Conservation (phyloP, 768 basidiomycete genomes). For the Tricholoma terreum region DNA sequence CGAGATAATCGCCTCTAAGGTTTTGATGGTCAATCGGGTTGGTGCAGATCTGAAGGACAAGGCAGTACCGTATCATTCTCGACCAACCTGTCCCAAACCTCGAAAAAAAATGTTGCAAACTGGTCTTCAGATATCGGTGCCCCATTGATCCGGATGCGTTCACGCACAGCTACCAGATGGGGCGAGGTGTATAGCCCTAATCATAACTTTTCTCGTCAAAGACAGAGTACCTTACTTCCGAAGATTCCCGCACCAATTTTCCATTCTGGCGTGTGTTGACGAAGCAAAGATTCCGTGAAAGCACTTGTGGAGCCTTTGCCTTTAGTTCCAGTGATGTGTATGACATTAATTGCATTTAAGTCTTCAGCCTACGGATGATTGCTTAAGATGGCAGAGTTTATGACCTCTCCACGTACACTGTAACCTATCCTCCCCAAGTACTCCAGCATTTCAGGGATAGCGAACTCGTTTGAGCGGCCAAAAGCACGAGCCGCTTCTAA, state of each 20-base stretch:
- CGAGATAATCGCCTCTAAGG: slow-evolving; percentile 44
- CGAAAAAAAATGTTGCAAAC: slow-evolving; percentile 91
- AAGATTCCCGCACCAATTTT: slow-evolving; percentile 64
- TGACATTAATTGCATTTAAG: slow-evolving; percentile 84
- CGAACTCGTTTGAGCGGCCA: slow-evolving; percentile 55
- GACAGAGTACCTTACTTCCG: background rate
- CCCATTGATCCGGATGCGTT: slow-evolving; percentile 93
- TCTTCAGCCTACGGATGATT: slow-evolving; percentile 59
- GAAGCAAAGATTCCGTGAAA: slow-evolving; percentile 83
- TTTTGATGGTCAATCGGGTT: slow-evolving; percentile 1
- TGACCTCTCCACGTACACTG: slow-evolving; percentile 46
- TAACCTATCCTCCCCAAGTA: slow-evolving; percentile 88
- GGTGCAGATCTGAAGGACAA: background rate
- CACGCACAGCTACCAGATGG: slow-evolving; percentile 92
- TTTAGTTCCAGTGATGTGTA: slow-evolving; percentile 97
- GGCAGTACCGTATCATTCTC: slow-evolving; percentile 52
- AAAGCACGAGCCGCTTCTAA: slow-evolving; percentile 80
- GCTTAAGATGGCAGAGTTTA: slow-evolving; percentile 12
- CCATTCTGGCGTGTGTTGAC: slow-evolving; percentile 68
- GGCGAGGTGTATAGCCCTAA: slow-evolving; percentile 95
- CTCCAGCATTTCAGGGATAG: slow-evolving; percentile 87
- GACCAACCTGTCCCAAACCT: slow-evolving; percentile 88
- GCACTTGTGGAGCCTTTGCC: slow-evolving; percentile 98
- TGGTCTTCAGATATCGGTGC: slow-evolving; percentile 81
- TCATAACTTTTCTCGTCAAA: background rate